Conservation (phyloP, 805 yeast genomes). For the Pichia membranifaciens region DNA sequence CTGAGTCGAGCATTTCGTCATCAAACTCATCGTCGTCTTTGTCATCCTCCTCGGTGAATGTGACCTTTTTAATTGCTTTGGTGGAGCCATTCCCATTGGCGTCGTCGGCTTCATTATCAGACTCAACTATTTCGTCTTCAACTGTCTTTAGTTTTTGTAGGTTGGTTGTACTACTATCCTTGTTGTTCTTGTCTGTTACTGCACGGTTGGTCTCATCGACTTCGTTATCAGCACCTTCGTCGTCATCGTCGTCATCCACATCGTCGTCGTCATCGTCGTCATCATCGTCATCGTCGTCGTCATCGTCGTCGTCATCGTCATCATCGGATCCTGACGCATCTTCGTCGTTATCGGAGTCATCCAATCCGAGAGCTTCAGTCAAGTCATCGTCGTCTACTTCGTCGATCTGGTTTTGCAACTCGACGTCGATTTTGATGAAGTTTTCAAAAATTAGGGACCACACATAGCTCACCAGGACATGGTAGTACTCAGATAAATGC, state of each 20-base stretch:
- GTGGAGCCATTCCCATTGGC: slow-evolving; percentile 28
- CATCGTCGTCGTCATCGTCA: slow-evolving; percentile 33
- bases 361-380: slow-evolving; percentile 38
- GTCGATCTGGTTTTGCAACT: slow-evolving; percentile 80
- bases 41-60: slow-evolving; percentile 22
- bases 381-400: slow-evolving; percentile 73
- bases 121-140: neutral
- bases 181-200: neutral
- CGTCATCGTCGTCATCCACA: neutral
- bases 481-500: slow-evolving; percentile 57
- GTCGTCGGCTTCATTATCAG: slow-evolving; percentile 31
- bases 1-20: slow-evolving; percentile 32
- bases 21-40: slow-evolving; percentile 32
- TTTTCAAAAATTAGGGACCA: slow-evolving; percentile 81
- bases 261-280: slow-evolving; percentile 28
- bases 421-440: slow-evolving; percentile 84
- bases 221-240: neutral
- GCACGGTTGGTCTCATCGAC: too few species aligned
- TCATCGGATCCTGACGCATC: slow-evolving; percentile 25
- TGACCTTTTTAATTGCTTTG: slow-evolving; percentile 23
- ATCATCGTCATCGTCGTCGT: slow-evolving; percentile 39
- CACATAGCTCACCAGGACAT: slow-evolving; percentile 63
- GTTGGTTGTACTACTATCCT: neutral
- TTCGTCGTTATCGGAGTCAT: slow-evolving; percentile 25
- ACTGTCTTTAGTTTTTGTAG: neutral